phyloP scores from a whole-genome alignment of 805 yeast species.

The Debaryomyces maramus region DNA sequence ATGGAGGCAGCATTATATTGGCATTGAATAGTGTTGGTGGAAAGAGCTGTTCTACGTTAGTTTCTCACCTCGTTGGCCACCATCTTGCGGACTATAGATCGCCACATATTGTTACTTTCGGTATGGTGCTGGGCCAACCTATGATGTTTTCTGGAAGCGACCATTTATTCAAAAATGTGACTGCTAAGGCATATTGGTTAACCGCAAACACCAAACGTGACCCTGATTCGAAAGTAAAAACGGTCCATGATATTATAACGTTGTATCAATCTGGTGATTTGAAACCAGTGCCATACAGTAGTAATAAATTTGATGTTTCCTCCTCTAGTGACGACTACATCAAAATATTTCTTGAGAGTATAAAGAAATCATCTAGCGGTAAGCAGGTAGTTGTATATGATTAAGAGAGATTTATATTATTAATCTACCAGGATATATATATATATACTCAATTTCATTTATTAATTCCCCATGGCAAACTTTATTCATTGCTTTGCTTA shows the following conservation, averaged over 20 bases:
- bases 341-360: slow-evolving; percentile 43
- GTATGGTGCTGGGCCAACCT: slow-evolving; percentile 17
- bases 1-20: slow-evolving; percentile 23
- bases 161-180: slow-evolving; percentile 32
- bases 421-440: no score
- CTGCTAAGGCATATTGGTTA: slow-evolving; percentile 32
- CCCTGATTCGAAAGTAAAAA: slow-evolving; percentile 58
- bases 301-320: slow-evolving; percentile 36
- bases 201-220: slow-evolving; percentile 30
- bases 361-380: slow-evolving; percentile 39
- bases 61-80: slow-evolving; percentile 23
- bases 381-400: slow-evolving; percentile 42
- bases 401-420: no score
- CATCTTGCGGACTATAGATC: slow-evolving; percentile 10
- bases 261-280: slow-evolving; percentile 61
- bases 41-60: slow-evolving; percentile 19
- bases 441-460: no score
- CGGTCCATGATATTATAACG: slow-evolving; percentile 55
- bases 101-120: slow-evolving; percentile 23
- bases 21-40: slow-evolving; percentile 37
- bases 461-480: no score
- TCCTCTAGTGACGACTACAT: slow-evolving; percentile 44
- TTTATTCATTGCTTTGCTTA: no score
- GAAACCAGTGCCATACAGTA: slow-evolving; percentile 45
- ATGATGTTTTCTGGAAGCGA: slow-evolving; percentile 19